Conservation (phyloP, 805 yeast species). For the Pichia heedii region DNA sequence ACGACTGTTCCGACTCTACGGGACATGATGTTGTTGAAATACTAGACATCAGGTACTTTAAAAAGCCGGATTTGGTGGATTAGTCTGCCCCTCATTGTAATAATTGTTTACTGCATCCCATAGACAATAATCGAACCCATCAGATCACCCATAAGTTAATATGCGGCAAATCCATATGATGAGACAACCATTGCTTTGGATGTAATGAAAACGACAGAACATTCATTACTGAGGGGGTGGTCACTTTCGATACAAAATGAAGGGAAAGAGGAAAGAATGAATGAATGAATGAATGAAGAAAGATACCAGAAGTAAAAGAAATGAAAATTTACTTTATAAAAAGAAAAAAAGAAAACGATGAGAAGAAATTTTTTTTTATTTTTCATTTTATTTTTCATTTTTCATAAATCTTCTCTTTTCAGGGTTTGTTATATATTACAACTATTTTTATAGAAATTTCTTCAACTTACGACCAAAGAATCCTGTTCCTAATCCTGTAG, state of each 20-base stretch:
- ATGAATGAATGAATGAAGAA: background rate
- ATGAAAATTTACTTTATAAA: background rate
- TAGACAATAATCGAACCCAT: background rate
- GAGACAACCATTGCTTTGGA: too few relatives aligned
- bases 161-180: background rate
- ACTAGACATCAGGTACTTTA: background rate
- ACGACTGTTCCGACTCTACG: constrained; percentile 10
- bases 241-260: constrained; percentile 13
- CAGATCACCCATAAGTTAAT: background rate
- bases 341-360: too few relatives aligned
- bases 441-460: background rate
- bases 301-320: background rate
- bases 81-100: background rate
- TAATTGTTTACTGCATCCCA: background rate
- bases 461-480: background rate
- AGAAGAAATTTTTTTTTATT: too few relatives aligned
- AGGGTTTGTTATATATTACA: too few relatives aligned
- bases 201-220: background rate
- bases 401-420: too few relatives aligned
- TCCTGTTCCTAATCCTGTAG: background rate
- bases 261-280: background rate
- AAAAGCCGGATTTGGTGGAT: constrained; percentile 1
- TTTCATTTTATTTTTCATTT: too few relatives aligned
- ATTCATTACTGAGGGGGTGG: constrained; percentile 3
- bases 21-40: constrained; percentile 5